Evolutionary conservation across 257 asterid genomes (phyloP), one percentile per base, ranked within the genome.

Genomic region (Schizonepeta tenuifolia): DNA sequence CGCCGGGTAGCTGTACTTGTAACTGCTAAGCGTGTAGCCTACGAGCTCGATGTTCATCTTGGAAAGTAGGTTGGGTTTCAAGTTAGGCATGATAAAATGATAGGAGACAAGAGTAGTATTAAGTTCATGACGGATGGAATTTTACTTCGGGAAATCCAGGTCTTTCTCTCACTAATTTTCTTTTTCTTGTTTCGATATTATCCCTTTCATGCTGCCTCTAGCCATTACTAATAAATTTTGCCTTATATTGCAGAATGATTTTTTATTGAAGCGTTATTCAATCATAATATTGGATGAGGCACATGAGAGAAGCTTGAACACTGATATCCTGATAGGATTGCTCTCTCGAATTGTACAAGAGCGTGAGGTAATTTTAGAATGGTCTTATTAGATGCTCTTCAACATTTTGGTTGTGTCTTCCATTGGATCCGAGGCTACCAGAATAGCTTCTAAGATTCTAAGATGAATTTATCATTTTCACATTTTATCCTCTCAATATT

Each of bases 81-180:
- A 86, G 98, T 93, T 70, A 83, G 98, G 83, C 96, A 93, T 79
- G 98, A 93, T 83, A 83, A 81, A 89, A 89, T 81, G 75, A 78
- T 89, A 75, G 97, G 97, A 67, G 84, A 82, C 58, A 86, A 75
- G 75, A 85, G 97, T 77, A 82, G 92, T 65, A 93, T 93, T 81
- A 93, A 91, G 85, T 93, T 93, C 81, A 93, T 93, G 97, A 89
- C 98, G 6, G 97, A 93, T 75, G 98, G 98, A 82, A 91, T 93
- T 69, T 82, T 93, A 78, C 98, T 93, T 75, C 93, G 96, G 41
- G 98, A 91, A 89, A 86, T 93, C 72, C 98, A 89, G 96, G 98
- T 93, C 47, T 71, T 10, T 69, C 26, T 9, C 33, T 0, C 33
- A 1, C 33, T 28, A 40, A 17, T 54, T 26, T 59, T 18, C 18